phyloP scores from a whole-genome alignment of 106 monocot genomes.

The Platanthera guangdongensis region DNA sequence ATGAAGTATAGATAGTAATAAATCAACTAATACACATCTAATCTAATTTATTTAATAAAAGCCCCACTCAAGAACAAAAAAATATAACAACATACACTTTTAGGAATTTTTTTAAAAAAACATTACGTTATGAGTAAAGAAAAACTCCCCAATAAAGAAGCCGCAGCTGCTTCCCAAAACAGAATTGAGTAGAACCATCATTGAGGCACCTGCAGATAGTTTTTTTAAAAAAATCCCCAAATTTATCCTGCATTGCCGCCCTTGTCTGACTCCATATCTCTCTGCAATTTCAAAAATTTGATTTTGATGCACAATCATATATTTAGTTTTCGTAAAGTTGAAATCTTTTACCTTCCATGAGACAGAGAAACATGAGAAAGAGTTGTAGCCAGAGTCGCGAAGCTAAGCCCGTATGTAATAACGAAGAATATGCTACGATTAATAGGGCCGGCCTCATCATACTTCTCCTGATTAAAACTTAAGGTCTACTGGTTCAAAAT shows the following conservation, averaged over 20 bases:
- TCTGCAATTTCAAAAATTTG: not conserved
- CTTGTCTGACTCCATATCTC: conserved; percentile 34
- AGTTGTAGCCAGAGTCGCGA: conserved; percentile 23
- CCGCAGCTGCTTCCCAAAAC: conserved; percentile 36
- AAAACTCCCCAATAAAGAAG: conserved; percentile 50
- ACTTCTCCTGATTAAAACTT: conserved; percentile 19
- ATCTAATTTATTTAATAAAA: no score
- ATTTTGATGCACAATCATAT: not conserved
- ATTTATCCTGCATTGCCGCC: conserved; percentile 10
- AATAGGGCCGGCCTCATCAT: conserved; percentile 12
- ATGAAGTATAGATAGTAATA: no score
- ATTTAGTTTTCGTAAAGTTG: not conserved
- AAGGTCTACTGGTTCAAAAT: conserved; percentile 40
- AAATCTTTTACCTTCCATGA: conserved; percentile 21
- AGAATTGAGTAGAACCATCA: conserved; percentile 51
- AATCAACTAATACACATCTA: no score
- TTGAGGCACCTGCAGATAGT: conserved; percentile 37
- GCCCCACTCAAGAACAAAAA: no score
- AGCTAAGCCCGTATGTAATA: conserved; percentile 20
- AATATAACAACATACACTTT: no score
- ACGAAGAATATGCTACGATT: conserved; percentile 24
- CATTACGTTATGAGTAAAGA: no score
- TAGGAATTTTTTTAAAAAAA: no score
- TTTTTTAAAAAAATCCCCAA: conserved; percentile 38
- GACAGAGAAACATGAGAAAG: conserved; percentile 28